A percentile compares a stretch with the other conserved stretches of the same genome.
These are phyloP conservation scores for Tolypocladium nubicola DNA, from an alignment of 2,329 filamentous ascomycete species.

Conservation along the genomic window DNA sequence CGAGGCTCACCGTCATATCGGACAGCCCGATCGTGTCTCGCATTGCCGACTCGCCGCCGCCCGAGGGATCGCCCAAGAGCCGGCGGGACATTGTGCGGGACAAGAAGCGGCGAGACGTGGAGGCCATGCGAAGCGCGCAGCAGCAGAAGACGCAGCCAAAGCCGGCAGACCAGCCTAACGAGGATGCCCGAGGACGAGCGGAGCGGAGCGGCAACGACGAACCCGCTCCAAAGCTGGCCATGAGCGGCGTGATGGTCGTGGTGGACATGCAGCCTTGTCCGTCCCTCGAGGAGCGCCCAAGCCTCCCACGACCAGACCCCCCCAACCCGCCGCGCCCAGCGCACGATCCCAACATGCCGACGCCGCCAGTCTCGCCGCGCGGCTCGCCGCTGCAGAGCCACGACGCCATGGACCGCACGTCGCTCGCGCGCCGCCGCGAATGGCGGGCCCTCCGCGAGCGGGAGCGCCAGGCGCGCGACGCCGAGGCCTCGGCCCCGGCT, in stretches of 20 bases:
- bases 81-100: conserved; percentile 28
- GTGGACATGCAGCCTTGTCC: conserved; percentile 22
- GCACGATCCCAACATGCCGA: conserved; percentile 11
- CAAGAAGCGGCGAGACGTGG: conserved; percentile 28
- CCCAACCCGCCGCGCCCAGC: background rate
- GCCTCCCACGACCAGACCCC: background rate
- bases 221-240: conserved; percentile 8
- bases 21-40: conserved; percentile 10
- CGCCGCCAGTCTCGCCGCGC: conserved; percentile 19
- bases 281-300: conserved; percentile 2
- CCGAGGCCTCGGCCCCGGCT: conserved; percentile 6
- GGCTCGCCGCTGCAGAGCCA: conserved; percentile 14
- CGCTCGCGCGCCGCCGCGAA: conserved; percentile 21
- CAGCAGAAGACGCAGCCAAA: conserved; percentile 7
- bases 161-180: background rate
- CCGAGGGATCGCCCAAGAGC: conserved; percentile 13
- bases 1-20: conserved; percentile 2
- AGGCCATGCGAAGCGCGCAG: conserved; percentile 17
- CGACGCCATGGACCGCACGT: conserved; percentile 14
- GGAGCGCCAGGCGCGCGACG: conserved; percentile 13
- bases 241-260: conserved; percentile 29
- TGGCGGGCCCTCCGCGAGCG: conserved; percentile 19
- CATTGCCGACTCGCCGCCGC: conserved; percentile 7
- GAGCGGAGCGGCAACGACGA: too few relatives aligned
- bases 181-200: background rate